Base-by-base conservation (phyloP, 768 basidiomycete genomes). In the Boletus rubropictus region DNA sequence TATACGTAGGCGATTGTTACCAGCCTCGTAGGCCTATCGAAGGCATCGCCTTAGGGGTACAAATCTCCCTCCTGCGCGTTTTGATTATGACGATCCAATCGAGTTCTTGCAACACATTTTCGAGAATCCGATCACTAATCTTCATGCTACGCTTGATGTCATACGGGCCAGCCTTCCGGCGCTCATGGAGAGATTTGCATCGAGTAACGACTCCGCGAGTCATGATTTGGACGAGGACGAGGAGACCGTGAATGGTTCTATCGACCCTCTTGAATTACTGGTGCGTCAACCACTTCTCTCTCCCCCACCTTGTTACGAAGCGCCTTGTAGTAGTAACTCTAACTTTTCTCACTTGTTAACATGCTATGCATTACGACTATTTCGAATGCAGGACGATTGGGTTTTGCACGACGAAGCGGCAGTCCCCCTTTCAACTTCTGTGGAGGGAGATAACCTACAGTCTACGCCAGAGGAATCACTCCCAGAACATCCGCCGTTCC, bases 101-200 rank as follows among this genome's bases (percentile, higher is more conserved):
- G 33, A 78, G 67, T 49, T 73, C 70, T 59, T 81, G 69, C 49
- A 79, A 57, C 50, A 74, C 64, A 70, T 80, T 68, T 56, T 81
- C 67, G 55, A 77, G 57, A 42, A 78, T 57, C 57, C 74, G 55
- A 38, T 66, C 57, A 43, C 78, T 69, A 51, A 80, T 55, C 29
- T 66, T 67, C 49, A 79, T 72, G 65, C 75, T 64, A 31, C 63
- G 32, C 34, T 65, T 66, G 44, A 69, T 63, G 42, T 57, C 62
- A 57, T 67, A 52, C 56, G 61, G 27, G 65, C 57, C 27, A 67
- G 57, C 39, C 59, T 69, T 40, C 66, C 66, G 9, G 59, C 57
- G 15, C 38, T 68, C n/a, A 54, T 58, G 50, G 62, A 62, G 44
- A 54, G 60, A 36, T 44, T 60, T 27, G 40, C 48, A 10, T 34